These are phyloP conservation scores for Aspergillus calidoustus DNA, from an alignment of 2,329 filamentous ascomycete species.

Conservation along the genomic window DNA sequence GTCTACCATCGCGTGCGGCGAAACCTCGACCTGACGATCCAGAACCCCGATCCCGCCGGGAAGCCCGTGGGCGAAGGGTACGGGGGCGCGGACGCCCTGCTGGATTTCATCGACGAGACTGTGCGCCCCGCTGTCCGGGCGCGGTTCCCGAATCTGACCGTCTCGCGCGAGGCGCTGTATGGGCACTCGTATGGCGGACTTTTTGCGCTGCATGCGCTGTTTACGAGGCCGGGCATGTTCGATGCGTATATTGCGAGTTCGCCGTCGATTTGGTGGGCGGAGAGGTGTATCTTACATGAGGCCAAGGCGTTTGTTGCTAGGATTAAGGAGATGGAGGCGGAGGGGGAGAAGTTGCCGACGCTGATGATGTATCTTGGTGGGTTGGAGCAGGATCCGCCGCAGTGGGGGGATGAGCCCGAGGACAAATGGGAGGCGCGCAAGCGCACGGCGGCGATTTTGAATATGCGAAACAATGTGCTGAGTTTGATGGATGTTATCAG, in stretches of 20 bases:
- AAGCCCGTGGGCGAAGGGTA: slow-evolving; percentile 3
- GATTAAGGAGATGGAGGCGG: slow-evolving; percentile 1
- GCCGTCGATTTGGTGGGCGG: slow-evolving; percentile 56
- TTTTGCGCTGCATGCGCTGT: slow-evolving; percentile 53
- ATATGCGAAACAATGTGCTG: slow-evolving; percentile 32
- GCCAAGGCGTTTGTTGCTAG: slow-evolving; percentile 33
- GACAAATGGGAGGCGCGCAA: slow-evolving; percentile 36
- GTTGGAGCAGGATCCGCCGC: slow-evolving; percentile 38
- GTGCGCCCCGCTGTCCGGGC: background rate
- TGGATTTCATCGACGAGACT: slow-evolving; percentile 10
- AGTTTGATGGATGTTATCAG: slow-evolving; percentile 25
- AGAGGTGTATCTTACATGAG: slow-evolving; percentile 44
- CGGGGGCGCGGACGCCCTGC: slow-evolving; percentile 16
- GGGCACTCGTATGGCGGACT: slow-evolving; percentile 58
- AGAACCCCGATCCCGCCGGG: background rate
- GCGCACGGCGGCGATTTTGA: slow-evolving; percentile 21
- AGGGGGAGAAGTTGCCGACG: slow-evolving; percentile 27
- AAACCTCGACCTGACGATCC: slow-evolving; percentile 10
- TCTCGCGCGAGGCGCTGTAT: slow-evolving; percentile 51
- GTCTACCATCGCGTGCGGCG: slow-evolving; percentile 10
- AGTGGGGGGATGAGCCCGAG: slow-evolving; percentile 35
- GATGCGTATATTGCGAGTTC: slow-evolving; percentile 54
- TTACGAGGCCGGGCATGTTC: slow-evolving; percentile 48
- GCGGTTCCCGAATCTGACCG: background rate
- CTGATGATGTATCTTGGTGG: slow-evolving; percentile 36